These are phyloP conservation scores for Myochromella boudieri DNA, from an alignment of 768 basidiomycete species.

Conservation along the genomic window DNA sequence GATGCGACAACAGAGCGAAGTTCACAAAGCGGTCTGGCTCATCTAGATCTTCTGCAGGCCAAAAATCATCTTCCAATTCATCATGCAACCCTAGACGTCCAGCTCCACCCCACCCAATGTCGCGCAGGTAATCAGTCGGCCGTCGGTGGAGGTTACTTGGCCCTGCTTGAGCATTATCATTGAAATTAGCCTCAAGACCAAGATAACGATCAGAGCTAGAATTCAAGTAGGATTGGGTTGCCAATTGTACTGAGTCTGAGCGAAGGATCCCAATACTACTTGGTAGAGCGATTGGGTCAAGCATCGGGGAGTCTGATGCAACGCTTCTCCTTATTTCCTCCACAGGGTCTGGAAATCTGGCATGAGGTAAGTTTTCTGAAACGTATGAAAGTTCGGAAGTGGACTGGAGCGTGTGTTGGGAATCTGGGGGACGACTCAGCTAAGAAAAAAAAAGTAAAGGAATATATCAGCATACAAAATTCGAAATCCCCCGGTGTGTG, in stretches of 20 bases:
- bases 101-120: constrained; percentile 14
- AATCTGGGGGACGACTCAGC: constrained; percentile 5
- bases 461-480: constrained; percentile 1
- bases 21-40: constrained; percentile 85
- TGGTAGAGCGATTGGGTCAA: background rate
- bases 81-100: constrained; percentile 23
- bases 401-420: constrained; percentile 5
- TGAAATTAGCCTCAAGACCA: constrained; percentile 2
- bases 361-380: constrained; percentile 3
- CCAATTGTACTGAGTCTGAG: background rate
- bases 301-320: constrained; percentile 4
- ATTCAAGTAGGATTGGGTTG: constrained; percentile 1
- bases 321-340: background rate
- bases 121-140: constrained; percentile 17
- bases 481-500: too few species aligned
- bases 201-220: constrained; percentile 14
- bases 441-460: background rate
- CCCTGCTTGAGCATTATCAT: constrained; percentile 9
- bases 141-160: constrained; percentile 16
- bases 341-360: background rate
- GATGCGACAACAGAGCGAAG: constrained; percentile 80
- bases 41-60: constrained; percentile 37
- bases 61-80: constrained; percentile 47
- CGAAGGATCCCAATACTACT: background rate
- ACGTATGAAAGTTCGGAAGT: constrained; percentile 19